Evolutionary conservation across 1,139 yeast genomes (phyloP), one percentile per base, ranked within the genome.

Genomic region (Candida sanyaensis): DNA sequence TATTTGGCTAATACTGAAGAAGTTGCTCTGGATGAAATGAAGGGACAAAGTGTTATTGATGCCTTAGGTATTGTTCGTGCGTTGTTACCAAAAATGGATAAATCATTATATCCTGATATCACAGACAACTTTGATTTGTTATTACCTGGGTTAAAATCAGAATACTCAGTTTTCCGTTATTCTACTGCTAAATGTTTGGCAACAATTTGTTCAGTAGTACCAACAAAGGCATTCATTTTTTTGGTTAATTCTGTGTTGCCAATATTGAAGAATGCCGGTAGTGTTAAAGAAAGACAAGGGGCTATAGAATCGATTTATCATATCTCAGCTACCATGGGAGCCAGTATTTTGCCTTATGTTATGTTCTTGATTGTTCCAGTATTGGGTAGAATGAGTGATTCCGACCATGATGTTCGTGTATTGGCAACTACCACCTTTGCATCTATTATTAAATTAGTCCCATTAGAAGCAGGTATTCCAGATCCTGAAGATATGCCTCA

Each of bases 351-450:
- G 50, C 99, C 99, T 0, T 95, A 93, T 65, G 92, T 95, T 44
- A 96, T 95, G 34, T 95, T 93, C 65, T 78, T 95, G 60, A 90
- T 95, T 64, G 98, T 95, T 24, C 99, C 99, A 12, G 91, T 93
- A 1, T 74, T 95, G 58, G 99, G 99, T 44, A 81, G 99, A 64
- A 95, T 95, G 99, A 91, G 97, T 75, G 99, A 95, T 68, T 78
- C 96, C 1, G 91, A 92, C 61, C 81, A 80, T 48, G 97, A 91
- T 63, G 86, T 92, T n/a, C 82, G 99, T 59, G 78, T 88, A 21
- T 70, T 95, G 47, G 96, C 99, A 0, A 92, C 99, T 0, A 90
- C 97, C 0, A 90, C 99, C 0, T 95, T 95, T 78, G 99, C 99
- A 0, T 86, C 96, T 0, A 90, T 95, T 52, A 93, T 95, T 58